Evolutionary conservation across 1,139 yeast species (phyloP).

Genomic region (Candida freyschussii): DNA sequence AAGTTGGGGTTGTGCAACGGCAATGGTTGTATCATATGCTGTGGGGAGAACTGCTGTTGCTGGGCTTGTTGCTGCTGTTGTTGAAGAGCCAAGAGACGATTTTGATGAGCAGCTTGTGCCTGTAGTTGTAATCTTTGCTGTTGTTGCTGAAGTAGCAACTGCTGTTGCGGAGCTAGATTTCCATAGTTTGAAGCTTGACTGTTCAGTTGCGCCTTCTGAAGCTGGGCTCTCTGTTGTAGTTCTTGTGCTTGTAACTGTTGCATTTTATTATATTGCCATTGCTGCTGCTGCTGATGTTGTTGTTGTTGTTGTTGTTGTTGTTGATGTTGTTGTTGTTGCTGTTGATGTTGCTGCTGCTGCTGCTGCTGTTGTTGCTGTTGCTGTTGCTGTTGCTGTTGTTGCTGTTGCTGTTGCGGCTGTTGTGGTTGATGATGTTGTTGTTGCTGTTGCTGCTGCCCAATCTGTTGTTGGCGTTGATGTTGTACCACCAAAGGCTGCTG

Average conservation of each 20-base stretch:
- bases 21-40: constrained; percentile 2
- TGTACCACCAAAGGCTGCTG: constrained; percentile 3
- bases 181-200: constrained; percentile 16
- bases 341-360: constrained; percentile 6
- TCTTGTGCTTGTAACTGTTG: constrained; percentile 22
- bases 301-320: constrained; percentile 11
- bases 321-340: constrained; percentile 11
- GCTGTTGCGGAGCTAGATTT: constrained; percentile 20
- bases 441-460: constrained; percentile 8
- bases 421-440: constrained; percentile 9
- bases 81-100: constrained; percentile 10
- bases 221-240: constrained; percentile 21
- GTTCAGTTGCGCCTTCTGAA: constrained; percentile 22
- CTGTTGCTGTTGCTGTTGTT: constrained; percentile 9
- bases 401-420: constrained; percentile 8
- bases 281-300: constrained; percentile 10
- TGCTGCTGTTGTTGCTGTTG: constrained; percentile 8
- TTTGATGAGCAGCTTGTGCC: constrained; percentile 12
- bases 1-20: neutral
- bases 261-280: constrained; percentile 21
- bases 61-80: constrained; percentile 9
- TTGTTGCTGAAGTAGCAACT: constrained; percentile 14
- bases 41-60: constrained; percentile 2
- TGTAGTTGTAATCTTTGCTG: constrained; percentile 13
- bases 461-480: constrained; percentile 5